Conservation (phyloP, 2,329 filamentous ascomycete species). For the Stachybotrys echinatus region DNA sequence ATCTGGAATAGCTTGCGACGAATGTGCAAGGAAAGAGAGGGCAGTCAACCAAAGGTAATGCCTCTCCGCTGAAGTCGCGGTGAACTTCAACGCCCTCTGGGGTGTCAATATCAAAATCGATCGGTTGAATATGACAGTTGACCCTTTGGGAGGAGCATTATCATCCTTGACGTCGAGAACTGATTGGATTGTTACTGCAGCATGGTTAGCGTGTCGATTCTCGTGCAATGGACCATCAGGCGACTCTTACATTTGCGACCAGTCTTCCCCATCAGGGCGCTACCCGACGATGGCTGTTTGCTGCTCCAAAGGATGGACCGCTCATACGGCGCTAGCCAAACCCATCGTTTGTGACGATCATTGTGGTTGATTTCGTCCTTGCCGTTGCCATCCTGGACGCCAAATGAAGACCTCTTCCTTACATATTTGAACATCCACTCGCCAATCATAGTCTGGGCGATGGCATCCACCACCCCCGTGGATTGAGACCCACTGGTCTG, state of each 20-base stretch:
- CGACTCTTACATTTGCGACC: conserved; percentile 74
- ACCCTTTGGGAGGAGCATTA: conserved; percentile 73
- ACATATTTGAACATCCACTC: conserved; percentile 97
- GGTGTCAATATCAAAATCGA: conserved; percentile 95
- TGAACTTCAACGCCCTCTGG: conserved; percentile 91
- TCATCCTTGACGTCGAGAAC: conserved; percentile 96
- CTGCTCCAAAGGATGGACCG: conserved; percentile 96
- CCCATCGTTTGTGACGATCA: conserved; percentile 91
- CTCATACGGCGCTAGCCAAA: conserved; percentile 97
- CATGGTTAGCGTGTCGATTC: conserved; percentile 22
- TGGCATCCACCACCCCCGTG: conserved; percentile 86
- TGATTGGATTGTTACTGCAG: conserved; percentile 82
- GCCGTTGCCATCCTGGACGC: conserved; percentile 61
- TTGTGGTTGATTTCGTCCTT: conserved; percentile 63
- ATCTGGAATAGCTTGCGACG: conserved; percentile 73
- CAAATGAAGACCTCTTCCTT: conserved; percentile 83
- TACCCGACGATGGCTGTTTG: conserved; percentile 87
- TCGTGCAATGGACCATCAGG: conserved; percentile 17
- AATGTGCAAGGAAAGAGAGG: conserved; percentile 90
- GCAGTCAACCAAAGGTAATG: conserved; percentile 95
- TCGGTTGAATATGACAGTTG: conserved; percentile 68
- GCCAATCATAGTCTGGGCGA: conserved; percentile 96
- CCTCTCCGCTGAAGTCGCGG: conserved; percentile 72
- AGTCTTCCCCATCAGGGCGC: conserved; percentile 86
- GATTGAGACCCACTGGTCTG: conserved; percentile 57